These are phyloP conservation scores for Trichoderma harzianum DNA, from an alignment of 2,329 filamentous ascomycete species.

Conservation along the genomic window DNA sequence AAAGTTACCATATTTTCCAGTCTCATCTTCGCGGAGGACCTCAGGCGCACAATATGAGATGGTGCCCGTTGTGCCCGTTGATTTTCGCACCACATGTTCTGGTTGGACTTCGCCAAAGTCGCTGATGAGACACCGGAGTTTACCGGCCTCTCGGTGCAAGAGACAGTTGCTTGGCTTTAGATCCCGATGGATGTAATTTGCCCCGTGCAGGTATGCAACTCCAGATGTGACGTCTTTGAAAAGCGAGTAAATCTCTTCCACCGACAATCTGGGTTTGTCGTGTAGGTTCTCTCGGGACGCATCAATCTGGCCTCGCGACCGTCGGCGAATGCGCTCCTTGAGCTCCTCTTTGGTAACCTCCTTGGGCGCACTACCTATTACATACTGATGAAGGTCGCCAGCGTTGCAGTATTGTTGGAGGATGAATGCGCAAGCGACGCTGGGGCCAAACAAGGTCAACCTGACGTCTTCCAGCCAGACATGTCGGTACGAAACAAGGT, in stretches of 20 bases:
- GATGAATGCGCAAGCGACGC: conserved; percentile 92
- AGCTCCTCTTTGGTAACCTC: conserved; percentile 75
- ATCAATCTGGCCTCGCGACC: conserved; percentile 74
- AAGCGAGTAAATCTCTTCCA: conserved; percentile 94
- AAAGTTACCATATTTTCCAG: conserved; percentile 83
- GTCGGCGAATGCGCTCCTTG: conserved; percentile 80
- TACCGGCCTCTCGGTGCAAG: conserved; percentile 70
- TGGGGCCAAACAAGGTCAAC: conserved; percentile 82
- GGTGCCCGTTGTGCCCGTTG: conserved; percentile 89
- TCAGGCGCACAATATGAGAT: conserved; percentile 98
- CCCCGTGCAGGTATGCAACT: conserved; percentile 80
- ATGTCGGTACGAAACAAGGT: conserved; percentile 93
- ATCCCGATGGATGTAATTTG: conserved; percentile 94
- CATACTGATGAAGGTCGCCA: conserved; percentile 84
- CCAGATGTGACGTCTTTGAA: conserved; percentile 95
- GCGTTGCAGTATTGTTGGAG: conserved; percentile 96
- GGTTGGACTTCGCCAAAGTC: conserved; percentile 97
- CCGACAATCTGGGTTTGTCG: conserved; percentile 49
- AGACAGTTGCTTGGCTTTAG: conserved; percentile 96
- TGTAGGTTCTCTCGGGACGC: conserved; percentile 48
- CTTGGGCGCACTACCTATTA: conserved; percentile 65
- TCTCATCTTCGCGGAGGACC: conserved; percentile 67
- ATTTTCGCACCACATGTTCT: conserved; percentile 76
- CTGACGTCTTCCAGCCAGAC: conserved; percentile 93
- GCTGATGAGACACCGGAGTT: conserved; percentile 80